These are phyloP conservation scores for Ammopiptanthus mongolicus DNA, from an alignment of 306 rosid genomes.

Conservation along the genomic window DNA sequence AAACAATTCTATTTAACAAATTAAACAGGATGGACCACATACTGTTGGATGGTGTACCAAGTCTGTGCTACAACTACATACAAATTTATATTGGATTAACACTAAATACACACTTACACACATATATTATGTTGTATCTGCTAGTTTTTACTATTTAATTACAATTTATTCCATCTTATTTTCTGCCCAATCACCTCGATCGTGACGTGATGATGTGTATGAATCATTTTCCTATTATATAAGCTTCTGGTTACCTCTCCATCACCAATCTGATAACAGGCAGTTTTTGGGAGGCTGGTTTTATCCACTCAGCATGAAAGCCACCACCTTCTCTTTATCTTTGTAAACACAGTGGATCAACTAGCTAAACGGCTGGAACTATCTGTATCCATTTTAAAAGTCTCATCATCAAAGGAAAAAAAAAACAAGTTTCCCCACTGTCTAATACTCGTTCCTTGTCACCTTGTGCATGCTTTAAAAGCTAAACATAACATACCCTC, in stretches of 20 bases:
- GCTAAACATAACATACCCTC: not conserved
- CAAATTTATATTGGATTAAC: not conserved
- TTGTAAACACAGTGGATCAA: not conserved
- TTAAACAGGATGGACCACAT: not conserved
- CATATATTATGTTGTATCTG: no score
- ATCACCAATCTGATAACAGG: conserved; percentile 9
- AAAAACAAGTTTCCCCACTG: not conserved
- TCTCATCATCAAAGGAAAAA: not conserved
- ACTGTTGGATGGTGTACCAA: not conserved
- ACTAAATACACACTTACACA: no score
- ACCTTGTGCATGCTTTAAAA: conserved; percentile 11
- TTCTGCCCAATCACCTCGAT: no score
- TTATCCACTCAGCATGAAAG: conserved; percentile 10
- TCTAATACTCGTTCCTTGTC: conserved; percentile 8
- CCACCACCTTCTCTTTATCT: conserved; percentile 7
- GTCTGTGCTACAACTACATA: not conserved
- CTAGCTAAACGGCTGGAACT: conserved; percentile 8
- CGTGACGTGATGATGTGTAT: no score
- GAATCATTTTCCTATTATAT: not conserved
- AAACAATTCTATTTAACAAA: not conserved
- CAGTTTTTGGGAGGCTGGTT: not conserved
- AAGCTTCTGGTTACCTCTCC: not conserved
- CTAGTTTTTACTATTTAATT: no score
- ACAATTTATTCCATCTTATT: no score
- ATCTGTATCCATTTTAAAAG: conserved; percentile 2